phyloP scores from a whole-genome alignment of 2,329 filamentous ascomycete genomes.

The Aspergillus quadricinctus region DNA sequence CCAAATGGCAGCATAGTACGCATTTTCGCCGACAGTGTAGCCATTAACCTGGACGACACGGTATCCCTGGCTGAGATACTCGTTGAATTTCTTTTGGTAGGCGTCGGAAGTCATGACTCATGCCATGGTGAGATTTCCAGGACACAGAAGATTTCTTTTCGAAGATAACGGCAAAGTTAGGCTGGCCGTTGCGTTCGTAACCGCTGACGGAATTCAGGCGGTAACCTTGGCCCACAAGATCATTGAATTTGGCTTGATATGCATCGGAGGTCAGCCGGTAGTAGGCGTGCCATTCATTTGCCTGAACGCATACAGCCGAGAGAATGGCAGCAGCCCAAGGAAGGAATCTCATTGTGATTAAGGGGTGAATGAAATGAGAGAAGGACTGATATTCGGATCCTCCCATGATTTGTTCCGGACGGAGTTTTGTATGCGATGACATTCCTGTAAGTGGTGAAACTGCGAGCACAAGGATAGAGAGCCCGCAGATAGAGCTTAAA shows the following conservation, averaged over 20 bases:
- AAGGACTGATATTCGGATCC: background rate
- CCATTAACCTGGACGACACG: slow-evolving; percentile 11
- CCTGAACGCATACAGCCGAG: slow-evolving; percentile 6
- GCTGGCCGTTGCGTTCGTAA: slow-evolving; percentile 6
- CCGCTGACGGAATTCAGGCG: slow-evolving; percentile 9
- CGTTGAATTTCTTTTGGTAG: slow-evolving; percentile 11
- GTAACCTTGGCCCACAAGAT: slow-evolving; percentile 7
- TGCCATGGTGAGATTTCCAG: slow-evolving; percentile 9
- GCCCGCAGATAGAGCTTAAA: background rate
- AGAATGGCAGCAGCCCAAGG: slow-evolving; percentile 1
- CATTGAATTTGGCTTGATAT: slow-evolving; percentile 9
- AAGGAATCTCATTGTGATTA: slow-evolving; percentile 5
- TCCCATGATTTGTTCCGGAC: background rate
- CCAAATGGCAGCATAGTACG: slow-evolving; percentile 10
- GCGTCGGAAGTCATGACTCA: slow-evolving; percentile 8
- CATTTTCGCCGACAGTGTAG: slow-evolving; percentile 4
- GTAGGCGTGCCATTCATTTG: slow-evolving; percentile 10
- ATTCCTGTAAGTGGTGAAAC: background rate
- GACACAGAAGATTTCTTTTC: slow-evolving; percentile 5
- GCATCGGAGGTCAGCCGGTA: slow-evolving; percentile 9
- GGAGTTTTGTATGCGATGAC: background rate
- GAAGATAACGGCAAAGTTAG: slow-evolving; percentile 12
- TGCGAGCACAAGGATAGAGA: background rate
- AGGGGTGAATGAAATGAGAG: background rate
- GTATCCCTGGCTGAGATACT: slow-evolving; percentile 9